Evolutionary conservation across 768 basidiomycete species (phyloP), one percentile per base, ranked within the genome.

Genomic region (Kwoniella mangroviensis): DNA sequence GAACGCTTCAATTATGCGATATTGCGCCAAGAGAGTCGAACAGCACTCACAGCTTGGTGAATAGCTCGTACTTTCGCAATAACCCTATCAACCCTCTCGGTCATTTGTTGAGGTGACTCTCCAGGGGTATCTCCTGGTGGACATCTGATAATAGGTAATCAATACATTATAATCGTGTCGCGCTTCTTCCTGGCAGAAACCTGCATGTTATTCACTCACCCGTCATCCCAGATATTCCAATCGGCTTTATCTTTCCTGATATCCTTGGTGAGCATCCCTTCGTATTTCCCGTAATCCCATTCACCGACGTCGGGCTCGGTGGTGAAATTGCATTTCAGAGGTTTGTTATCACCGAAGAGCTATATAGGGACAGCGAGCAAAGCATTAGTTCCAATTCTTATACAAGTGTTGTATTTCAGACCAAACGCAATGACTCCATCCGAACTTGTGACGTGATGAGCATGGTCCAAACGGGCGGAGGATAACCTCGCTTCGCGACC

Each of bases 211-310:
- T 40, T 49, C 57, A 83, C 86, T 43, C 80, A 90, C 90, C 92
- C 93, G 77, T 94, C 91, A 51, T 82, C 86, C 92, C 93, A 96
- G 75, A 95, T 94, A n/a, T 81, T 76, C 93, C 93, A 98, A 42
- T 78, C 81, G 3, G 87, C 85, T 61, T 85, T 87, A 66, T 84
- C 86, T 59, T 86, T 86, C 70, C 88, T 85, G 75, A 96, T 96
- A 75, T 96, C 92, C n/a, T 88, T 84, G n/a, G 89, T 85, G 28
- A 87, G 81, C 52, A 94, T 87, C 5, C 94, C 94, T 80, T 96
- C 94, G 78, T 92, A 97, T 9, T 92, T 88, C 11, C 95, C 92
- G 85, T 84, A 96, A 77, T 96, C 91, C 93, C 94, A 78, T 91
- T 94, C 52, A 90, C 85, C 61, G 6, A 83, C 79, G 42, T 79